phyloP scores from a whole-genome alignment of 1,284 basidiomycete genomes.

The Heterobasidion parviporum region DNA sequence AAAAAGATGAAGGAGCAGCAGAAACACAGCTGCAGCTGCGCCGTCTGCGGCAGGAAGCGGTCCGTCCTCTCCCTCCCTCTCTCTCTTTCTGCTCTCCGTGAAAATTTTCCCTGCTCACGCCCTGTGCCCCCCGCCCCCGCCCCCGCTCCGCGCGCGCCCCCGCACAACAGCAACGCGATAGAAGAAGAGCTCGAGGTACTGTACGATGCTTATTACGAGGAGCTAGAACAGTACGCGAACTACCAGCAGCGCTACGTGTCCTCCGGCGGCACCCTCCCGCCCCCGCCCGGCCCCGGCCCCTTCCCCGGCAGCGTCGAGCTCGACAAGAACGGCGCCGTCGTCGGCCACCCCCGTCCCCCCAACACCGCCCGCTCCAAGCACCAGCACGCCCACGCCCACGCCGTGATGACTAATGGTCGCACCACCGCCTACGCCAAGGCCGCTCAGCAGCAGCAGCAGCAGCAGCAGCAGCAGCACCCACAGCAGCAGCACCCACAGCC shows the following conservation, averaged over 20 bases:
- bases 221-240: slow-evolving; percentile 97
- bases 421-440: slow-evolving; percentile 17
- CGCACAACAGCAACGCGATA: slow-evolving; percentile 73
- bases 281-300: slow-evolving; percentile 92
- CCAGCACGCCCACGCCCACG: slow-evolving; percentile 16
- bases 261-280: slow-evolving; percentile 78
- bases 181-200: slow-evolving; percentile 98
- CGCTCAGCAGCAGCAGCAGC: slow-evolving; percentile 6
- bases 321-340: slow-evolving; percentile 83
- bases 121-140: not conserved
- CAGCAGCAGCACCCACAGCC: not conserved
- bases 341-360: slow-evolving; percentile 40
- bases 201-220: slow-evolving; percentile 99
- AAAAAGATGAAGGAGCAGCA: slow-evolving; percentile 99
- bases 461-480: too few relatives aligned
- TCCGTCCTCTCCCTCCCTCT: slow-evolving; percentile 37
- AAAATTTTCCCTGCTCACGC: slow-evolving; percentile 28
- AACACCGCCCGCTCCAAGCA: slow-evolving; percentile 31
- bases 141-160: not conserved
- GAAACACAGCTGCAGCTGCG: slow-evolving; percentile 92
- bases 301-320: slow-evolving; percentile 97
- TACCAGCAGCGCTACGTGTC: slow-evolving; percentile 92
- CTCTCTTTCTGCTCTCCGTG: slow-evolving; percentile 3
- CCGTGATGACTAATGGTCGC: slow-evolving; percentile 36
- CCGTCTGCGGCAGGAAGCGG: slow-evolving; percentile 96